Evolutionary conservation across 2,329 filamentous ascomycete genomes (phyloP).

Genomic region (Xylaria multiplex): DNA sequence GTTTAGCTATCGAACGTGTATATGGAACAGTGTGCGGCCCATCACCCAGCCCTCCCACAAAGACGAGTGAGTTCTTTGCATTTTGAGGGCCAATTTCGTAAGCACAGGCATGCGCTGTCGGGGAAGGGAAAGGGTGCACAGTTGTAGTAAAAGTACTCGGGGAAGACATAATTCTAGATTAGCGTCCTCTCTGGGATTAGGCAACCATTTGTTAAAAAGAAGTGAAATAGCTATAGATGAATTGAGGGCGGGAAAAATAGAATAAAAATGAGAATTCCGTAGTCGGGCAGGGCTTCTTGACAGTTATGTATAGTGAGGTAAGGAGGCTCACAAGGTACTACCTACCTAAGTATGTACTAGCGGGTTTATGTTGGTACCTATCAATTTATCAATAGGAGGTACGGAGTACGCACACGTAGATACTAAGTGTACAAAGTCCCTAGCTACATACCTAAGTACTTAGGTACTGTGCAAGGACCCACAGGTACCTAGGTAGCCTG

Average conservation of each 20-base stretch:
- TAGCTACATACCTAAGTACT: too few relatives aligned
- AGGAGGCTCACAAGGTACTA: background rate
- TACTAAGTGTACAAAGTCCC: too few relatives aligned
- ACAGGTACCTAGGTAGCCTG: too few relatives aligned
- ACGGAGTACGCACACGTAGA: too few relatives aligned
- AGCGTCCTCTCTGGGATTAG: background rate
- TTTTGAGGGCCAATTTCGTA: slow-evolving; percentile 58
- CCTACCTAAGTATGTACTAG: background rate
- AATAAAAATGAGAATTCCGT: too few relatives aligned
- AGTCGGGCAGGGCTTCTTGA: too few relatives aligned
- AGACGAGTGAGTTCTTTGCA: slow-evolving; percentile 69
- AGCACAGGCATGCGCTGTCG: slow-evolving; percentile 54
- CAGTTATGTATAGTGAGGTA: too few relatives aligned
- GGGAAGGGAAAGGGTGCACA: slow-evolving; percentile 59
- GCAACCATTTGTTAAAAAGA: background rate
- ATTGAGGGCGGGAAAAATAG: too few relatives aligned
- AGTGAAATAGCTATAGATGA: too few relatives aligned
- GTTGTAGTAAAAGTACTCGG: slow-evolving; percentile 54
- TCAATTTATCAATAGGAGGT: too few relatives aligned
- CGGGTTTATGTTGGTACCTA: too few relatives aligned
- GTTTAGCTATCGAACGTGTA: slow-evolving; percentile 57
- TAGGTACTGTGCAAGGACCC: too few relatives aligned
- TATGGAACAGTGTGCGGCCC: slow-evolving; percentile 74
- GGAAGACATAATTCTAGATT: slow-evolving; percentile 31
- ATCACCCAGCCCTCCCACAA: slow-evolving; percentile 76